phyloP scores from a whole-genome alignment of 1,139 yeast genomes.

The Pneumocystis jirovecii region DNA sequence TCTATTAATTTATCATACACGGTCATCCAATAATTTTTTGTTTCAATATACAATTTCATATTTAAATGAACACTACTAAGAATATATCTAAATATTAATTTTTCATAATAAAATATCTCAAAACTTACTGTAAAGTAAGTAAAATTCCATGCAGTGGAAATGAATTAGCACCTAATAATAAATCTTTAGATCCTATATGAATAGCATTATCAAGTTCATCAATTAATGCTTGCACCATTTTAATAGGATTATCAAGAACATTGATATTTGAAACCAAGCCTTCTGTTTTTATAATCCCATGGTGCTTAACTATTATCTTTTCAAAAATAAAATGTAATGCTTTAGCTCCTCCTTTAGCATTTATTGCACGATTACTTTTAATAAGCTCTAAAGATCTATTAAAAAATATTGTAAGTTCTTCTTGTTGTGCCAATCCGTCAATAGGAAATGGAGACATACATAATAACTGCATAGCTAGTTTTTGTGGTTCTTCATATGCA shows the following conservation, averaged over 20 bases:
- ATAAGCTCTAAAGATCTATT: background rate
- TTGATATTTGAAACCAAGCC: background rate
- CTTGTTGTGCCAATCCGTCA: background rate
- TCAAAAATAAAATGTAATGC: background rate
- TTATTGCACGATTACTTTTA: background rate
- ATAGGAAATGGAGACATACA: background rate
- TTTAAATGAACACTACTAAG: background rate
- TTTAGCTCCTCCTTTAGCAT: background rate
- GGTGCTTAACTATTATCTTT: background rate
- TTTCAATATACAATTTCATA: background rate
- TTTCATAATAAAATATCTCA: background rate
- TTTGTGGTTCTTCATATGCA: background rate
- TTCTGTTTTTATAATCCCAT: background rate
- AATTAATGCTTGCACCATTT: background rate
- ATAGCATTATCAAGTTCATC: background rate
- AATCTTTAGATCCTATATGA: background rate
- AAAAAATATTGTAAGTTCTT: background rate
- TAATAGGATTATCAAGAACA: background rate
- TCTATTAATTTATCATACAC: background rate
- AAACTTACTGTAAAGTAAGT: background rate
- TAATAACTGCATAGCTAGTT: background rate
- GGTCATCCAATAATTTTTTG: background rate
- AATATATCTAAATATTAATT: background rate
- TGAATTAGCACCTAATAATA: background rate
- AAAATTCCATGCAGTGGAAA: background rate